Percentiles rank a stretch among this genome's conserved stretches.
Conservation (phyloP, 257 asterid species). For the Salvia rosmarinus region DNA sequence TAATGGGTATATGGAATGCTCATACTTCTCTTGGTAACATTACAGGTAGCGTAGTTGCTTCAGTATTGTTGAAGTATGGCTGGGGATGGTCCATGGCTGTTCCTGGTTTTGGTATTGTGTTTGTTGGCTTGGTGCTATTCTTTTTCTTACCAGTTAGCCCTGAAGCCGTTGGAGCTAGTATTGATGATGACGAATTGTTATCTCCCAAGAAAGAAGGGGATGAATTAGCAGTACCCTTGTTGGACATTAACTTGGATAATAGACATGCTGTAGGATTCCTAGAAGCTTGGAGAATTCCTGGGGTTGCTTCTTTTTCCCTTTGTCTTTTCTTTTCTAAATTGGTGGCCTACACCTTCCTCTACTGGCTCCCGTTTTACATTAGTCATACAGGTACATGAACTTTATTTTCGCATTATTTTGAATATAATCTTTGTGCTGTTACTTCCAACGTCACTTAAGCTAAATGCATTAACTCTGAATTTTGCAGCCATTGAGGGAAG, state of each 20-base stretch:
- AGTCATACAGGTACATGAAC: slow-evolving; percentile 79
- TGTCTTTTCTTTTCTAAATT: slow-evolving; percentile 91
- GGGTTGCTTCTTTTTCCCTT: slow-evolving; percentile 88
- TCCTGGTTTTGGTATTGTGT: slow-evolving; percentile 73
- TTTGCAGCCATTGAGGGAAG: slow-evolving; percentile 81
- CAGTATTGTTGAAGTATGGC: slow-evolving; percentile 73
- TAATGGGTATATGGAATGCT: slow-evolving; percentile 98
- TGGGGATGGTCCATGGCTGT: slow-evolving; percentile 99
- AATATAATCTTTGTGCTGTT: neutral
- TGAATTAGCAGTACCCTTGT: slow-evolving; percentile 58
- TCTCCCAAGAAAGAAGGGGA: slow-evolving; percentile 58
- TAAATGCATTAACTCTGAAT: slow-evolving; percentile 26
- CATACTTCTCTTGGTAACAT: slow-evolving; percentile 97
- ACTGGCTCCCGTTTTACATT: slow-evolving; percentile 96
- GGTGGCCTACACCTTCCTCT: slow-evolving; percentile 91
- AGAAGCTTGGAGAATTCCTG: slow-evolving; percentile 93
- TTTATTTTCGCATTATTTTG: neutral
- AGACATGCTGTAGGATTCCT: slow-evolving; percentile 74
- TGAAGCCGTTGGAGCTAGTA: slow-evolving; percentile 56
- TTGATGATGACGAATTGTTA: slow-evolving; percentile 45
- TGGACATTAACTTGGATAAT: slow-evolving; percentile 43
- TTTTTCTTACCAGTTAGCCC: slow-evolving; percentile 83
- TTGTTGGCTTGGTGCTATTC: slow-evolving; percentile 65
- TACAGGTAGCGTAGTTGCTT: slow-evolving; percentile 81
- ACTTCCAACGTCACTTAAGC: neutral